These are phyloP conservation scores for Cicer arietinum DNA, from an alignment of 306 rosid genomes.

Conservation along the genomic window DNA sequence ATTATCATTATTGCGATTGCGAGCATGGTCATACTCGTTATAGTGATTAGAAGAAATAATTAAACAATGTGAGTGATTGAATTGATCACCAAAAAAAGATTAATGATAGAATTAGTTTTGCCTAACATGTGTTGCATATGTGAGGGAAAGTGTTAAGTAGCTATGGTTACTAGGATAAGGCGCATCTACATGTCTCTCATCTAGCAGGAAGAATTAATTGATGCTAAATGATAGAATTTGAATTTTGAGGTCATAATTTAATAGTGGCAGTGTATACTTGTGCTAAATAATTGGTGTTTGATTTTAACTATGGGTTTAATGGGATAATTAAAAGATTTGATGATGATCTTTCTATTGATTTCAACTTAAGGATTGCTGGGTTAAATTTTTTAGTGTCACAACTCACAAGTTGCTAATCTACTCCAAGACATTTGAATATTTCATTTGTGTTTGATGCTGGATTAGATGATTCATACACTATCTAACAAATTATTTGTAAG, in stretches of 20 bases:
- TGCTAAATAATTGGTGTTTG: background rate
- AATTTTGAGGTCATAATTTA: background rate
- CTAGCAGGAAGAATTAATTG: background rate
- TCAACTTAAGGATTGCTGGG: background rate
- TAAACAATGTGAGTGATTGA: background rate
- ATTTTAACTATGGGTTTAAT: background rate
- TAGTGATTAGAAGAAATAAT: background rate
- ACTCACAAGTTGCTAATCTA: background rate
- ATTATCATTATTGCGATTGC: background rate
- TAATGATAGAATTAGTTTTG: background rate
- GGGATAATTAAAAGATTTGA: background rate
- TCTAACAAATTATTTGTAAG: slow-evolving; percentile 4
- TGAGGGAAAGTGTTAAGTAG: background rate
- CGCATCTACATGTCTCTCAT: background rate
- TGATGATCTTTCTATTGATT: background rate
- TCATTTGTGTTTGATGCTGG: background rate
- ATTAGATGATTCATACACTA: background rate
- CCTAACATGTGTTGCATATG: background rate
- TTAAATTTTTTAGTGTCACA: background rate
- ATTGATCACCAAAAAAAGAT: background rate
- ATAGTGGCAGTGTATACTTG: background rate
- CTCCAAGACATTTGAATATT: background rate
- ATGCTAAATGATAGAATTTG: slow-evolving; percentile 1
- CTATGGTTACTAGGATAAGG: background rate
- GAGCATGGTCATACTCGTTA: background rate